These are phyloP conservation scores for Licmophora abbreviata DNA, from an alignment of 108 stramenopile genomes.

Conservation along the genomic window DNA sequence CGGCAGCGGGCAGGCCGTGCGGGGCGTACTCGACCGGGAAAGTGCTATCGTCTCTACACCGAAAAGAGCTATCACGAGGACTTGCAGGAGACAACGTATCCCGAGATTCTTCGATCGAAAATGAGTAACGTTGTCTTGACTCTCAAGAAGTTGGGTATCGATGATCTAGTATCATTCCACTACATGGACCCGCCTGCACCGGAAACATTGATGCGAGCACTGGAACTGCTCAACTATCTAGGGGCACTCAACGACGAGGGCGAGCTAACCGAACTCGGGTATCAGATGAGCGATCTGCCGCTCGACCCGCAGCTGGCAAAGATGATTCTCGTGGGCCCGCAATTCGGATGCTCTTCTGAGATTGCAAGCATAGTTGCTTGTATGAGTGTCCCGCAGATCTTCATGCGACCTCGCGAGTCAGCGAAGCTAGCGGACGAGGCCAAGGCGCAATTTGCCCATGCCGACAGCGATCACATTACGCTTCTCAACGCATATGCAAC, in stretches of 20 bases:
- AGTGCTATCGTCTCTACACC: constrained; percentile 98
- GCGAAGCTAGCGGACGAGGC: constrained; percentile 96
- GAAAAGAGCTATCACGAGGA: constrained; percentile 95
- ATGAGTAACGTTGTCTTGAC: constrained; percentile 94
- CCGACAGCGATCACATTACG: constrained; percentile 95
- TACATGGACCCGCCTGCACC: constrained; percentile 99
- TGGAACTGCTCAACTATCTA: constrained; percentile 96
- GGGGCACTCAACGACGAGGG: constrained; percentile 98
- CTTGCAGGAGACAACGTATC: constrained; percentile 97
- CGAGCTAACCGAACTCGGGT: constrained; percentile 90
- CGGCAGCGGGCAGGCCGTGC: constrained; percentile 94
- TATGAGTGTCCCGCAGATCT: constrained; percentile 93
- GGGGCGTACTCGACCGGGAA: constrained; percentile 97
- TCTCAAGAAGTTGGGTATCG: constrained; percentile 94
- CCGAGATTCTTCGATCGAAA: constrained; percentile 94
- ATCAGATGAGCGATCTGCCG: constrained; percentile 97
- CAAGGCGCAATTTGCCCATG: constrained; percentile 95
- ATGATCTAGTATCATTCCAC: constrained; percentile 98
- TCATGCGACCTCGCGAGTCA: constrained; percentile 92
- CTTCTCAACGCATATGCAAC: constrained; percentile 93
- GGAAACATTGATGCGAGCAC: constrained; percentile 97
- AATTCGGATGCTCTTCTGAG: constrained; percentile 95
- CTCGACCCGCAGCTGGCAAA: constrained; percentile 86
- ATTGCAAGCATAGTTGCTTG: constrained; percentile 93
- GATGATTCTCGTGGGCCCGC: constrained; percentile 89